Conservation (phyloP, 352 stramenopile species). For the Globisporangium heterothallicum region DNA sequence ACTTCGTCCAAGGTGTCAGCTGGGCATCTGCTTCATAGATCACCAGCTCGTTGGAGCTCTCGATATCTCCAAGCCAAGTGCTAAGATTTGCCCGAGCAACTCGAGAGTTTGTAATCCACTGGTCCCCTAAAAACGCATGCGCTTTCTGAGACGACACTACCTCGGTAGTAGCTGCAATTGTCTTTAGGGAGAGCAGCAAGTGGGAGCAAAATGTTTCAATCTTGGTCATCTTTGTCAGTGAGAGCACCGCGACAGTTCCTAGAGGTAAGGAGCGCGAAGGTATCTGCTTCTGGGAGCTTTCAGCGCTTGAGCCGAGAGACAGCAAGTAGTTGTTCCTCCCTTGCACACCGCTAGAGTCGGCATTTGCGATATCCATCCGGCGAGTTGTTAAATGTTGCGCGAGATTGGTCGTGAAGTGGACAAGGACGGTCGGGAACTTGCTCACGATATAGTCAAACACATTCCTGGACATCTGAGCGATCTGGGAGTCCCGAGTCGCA, state of each 20-base stretch:
- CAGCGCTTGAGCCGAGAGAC: slow-evolving; percentile 39
- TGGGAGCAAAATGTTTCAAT: slow-evolving; percentile 73
- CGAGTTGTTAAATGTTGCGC: slow-evolving; percentile 52
- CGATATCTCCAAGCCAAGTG: slow-evolving; percentile 78
- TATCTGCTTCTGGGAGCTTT: slow-evolving; percentile 17
- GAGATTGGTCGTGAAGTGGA: slow-evolving; percentile 79
- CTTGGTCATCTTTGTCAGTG: slow-evolving; percentile 66
- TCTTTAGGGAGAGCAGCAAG: slow-evolving; percentile 56
- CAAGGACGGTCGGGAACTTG: slow-evolving; percentile 51
- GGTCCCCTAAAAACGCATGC: slow-evolving; percentile 44
- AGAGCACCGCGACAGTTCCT: slow-evolving; percentile 73
- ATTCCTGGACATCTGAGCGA: slow-evolving; percentile 82
- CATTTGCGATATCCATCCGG: slow-evolving; percentile 24
- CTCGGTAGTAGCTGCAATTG: slow-evolving; percentile 55
- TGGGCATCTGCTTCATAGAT: slow-evolving; percentile 77
- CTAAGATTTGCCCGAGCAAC: slow-evolving; percentile 63
- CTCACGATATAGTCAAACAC: slow-evolving; percentile 85
- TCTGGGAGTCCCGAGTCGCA: slow-evolving; percentile 81
- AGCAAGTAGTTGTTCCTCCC: slow-evolving; percentile 42
- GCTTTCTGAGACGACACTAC: slow-evolving; percentile 73
- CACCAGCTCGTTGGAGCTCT: slow-evolving; percentile 69
- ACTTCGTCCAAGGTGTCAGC: slow-evolving; percentile 72
- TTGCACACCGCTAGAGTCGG: slow-evolving; percentile 32
- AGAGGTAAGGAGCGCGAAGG: slow-evolving; percentile 34
- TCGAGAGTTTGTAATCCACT: slow-evolving; percentile 70